Evolutionary conservation across 2,329 filamentous ascomycete species (phyloP), one percentile per base, ranked within the genome.

Genomic region (Talaromyces sp.): DNA sequence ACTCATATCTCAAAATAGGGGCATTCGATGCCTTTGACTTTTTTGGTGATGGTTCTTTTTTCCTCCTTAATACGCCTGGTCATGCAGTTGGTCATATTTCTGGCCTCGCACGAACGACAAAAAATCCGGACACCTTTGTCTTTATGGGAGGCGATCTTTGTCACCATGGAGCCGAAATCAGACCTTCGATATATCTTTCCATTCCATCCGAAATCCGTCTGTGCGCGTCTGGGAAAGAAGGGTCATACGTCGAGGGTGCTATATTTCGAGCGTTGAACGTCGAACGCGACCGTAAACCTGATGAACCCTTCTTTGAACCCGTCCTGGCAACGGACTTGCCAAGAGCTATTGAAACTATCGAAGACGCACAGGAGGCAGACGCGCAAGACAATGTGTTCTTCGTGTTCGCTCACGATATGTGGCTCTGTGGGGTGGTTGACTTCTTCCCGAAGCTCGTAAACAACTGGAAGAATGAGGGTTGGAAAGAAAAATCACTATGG

Each of bases 71-170:
- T 52, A 64, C 56, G 2, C 66, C 70, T 0, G 70, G 70, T 3
- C 68, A 70, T 57, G 60, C 64, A 7, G 21, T 64, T 2, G 69
- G 67, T 2, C 70, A 72, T 61, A 51, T 73, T 0, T 64, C 64
- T 38, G 69, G 60, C 0, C 58, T 73, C 1, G 69, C 66, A 0
- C 65, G 70, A 11, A 68, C 65, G 8, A 69, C 66, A 8, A 55
- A 35, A 4, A 32, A 54, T 5, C 57, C 50, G 12, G 57, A 58
- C 2, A 58, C 70, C 0, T 83, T 82, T 65, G 74, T 82, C 29
- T 74, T 82, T 63, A 78, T 83, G 71, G 81, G 78, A 29, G 80
- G 79, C 19, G 81, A 83, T 65, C 70, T 74, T 5, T 77, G 72
- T 38, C 80, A 82, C 61, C 76, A 81, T 60, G 70, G 68, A 9